A percentile compares a stretch with the other conserved stretches of the same genome.
Evolutionary conservation across 345 rosid genomes (phyloP).

Genomic region (Acer campestre): DNA sequence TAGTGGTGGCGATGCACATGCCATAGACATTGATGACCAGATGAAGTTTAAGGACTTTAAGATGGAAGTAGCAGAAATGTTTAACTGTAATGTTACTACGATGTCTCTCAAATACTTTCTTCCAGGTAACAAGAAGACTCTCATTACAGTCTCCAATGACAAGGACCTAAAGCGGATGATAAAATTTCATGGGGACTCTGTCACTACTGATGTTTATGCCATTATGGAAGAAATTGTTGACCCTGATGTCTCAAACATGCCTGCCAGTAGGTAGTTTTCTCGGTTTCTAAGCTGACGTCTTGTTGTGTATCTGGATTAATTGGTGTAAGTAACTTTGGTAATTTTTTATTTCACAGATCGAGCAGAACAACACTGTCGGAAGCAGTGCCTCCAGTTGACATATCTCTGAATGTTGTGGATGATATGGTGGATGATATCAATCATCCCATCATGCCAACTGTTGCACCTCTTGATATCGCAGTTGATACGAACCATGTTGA

Average conservation of each 20-base stretch:
- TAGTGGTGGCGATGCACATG: slow-evolving; percentile 71
- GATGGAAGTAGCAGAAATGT: slow-evolving; percentile 71
- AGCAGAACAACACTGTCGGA: slow-evolving; percentile 92
- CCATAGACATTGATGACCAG: slow-evolving; percentile 63
- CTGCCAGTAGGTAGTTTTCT: slow-evolving; percentile 74
- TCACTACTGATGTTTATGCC: slow-evolving; percentile 61
- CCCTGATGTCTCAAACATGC: slow-evolving; percentile 75
- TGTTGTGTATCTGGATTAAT: not conserved
- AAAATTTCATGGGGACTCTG: slow-evolving; percentile 62
- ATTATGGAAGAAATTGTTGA: slow-evolving; percentile 54
- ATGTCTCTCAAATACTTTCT: slow-evolving; percentile 82
- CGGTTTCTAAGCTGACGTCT: slow-evolving; percentile 20
- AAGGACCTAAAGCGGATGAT: slow-evolving; percentile 67
- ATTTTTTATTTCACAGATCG: slow-evolving; percentile 50
- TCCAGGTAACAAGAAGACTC: slow-evolving; percentile 80
- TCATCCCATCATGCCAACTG: slow-evolving; percentile 39
- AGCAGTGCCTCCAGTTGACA: slow-evolving; percentile 49
- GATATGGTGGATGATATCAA: slow-evolving; percentile 52
- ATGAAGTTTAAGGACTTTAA: slow-evolving; percentile 53
- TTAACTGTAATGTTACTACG: slow-evolving; percentile 37
- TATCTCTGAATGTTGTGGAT: slow-evolving; percentile 37
- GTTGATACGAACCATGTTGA: slow-evolving; percentile 48
- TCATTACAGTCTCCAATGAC: slow-evolving; percentile 74
- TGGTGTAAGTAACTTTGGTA: slow-evolving; percentile 27
- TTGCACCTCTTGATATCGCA: slow-evolving; percentile 41